Evolutionary conservation across 441 rosid species (phyloP), one percentile per base, ranked within the genome.

Genomic region (Croton laevigatus): DNA sequence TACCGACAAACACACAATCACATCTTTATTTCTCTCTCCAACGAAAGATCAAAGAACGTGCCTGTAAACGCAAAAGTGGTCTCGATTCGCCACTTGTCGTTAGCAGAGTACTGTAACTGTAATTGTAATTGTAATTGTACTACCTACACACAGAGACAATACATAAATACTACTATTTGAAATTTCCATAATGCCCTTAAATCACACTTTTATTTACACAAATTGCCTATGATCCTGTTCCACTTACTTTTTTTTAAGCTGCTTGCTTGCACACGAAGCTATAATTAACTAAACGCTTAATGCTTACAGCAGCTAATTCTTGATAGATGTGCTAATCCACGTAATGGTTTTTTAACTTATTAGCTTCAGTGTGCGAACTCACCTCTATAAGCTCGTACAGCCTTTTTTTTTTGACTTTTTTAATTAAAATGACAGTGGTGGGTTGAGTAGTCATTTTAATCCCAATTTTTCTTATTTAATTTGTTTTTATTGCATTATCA

Each of bases 51-150:
- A 10, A 14, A 58, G 64, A 59, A 40, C 34, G 22, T 65, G 58
- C 9, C 54, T 34, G 77, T 10, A 69, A 58, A 27, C 32, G 64
- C 75, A 36, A 54, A 7, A n/a, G 65, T n/a, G 67, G 59, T 40
- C 65, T 69, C n/a, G 53, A 13, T 5, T 62, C 66, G 61, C 77
- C 78, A 79, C 55, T 71, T 73, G 76, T 63, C 74, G 54, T 42
- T 11, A 19, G 38, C 49, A 19, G 1, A 51, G 69, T 66, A 49
- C 79, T 66, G 65, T 14, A 53, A 53, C 2, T 19, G 76, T 70
- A 74, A n/a, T n/a, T n/a, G n/a, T n/a, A n/a, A n/a, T n/a, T n/a
- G n/a, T 14, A 53, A 53, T 7, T 19, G 76, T 70, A 74, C 71
- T 48, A 34, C 32, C 53, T 7, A 9, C n/a, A 20, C 40, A 60